Percentiles rank a stretch among this genome's conserved stretches.
These are phyloP conservation scores for Solanum ossicruentum DNA, from an alignment of 257 asterid genomes.

Conservation along the genomic window DNA sequence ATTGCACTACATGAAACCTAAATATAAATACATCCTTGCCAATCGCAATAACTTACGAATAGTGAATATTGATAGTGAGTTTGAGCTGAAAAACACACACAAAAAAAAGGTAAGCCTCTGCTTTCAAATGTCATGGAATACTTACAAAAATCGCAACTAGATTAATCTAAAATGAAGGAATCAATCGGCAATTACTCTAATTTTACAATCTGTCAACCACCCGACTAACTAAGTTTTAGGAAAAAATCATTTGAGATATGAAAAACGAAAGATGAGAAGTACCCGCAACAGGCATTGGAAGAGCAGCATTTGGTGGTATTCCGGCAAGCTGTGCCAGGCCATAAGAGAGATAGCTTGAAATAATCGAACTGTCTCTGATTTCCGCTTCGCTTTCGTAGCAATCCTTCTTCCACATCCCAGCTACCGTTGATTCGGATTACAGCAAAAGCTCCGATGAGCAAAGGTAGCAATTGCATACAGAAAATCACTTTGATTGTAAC, in stretches of 20 bases:
- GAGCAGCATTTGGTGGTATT: conserved; percentile 46
- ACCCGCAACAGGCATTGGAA: conserved; percentile 82
- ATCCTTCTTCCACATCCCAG: conserved; percentile 9
- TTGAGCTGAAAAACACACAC: conserved; percentile 42
- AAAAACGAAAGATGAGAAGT: background rate
- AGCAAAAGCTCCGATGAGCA: conserved; percentile 24
- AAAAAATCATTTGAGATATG: background rate
- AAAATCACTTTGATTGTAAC: conserved; percentile 8
- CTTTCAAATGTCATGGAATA: background rate
- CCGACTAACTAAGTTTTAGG: background rate
- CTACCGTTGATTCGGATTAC: conserved; percentile 13
- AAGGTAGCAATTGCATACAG: conserved; percentile 6
- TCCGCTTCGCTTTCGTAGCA: conserved; percentile 6
- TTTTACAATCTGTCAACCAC: background rate
- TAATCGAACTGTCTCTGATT: conserved; percentile 69
- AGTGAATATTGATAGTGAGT: conserved; percentile 52
- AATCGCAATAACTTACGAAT: conserved; percentile 48
- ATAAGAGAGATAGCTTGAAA: conserved; percentile 64
- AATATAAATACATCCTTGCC: background rate
- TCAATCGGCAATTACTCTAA: background rate
- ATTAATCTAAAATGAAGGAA: background rate
- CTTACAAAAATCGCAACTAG: background rate
- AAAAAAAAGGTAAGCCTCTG: background rate
- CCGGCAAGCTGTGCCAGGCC: conserved; percentile 78
- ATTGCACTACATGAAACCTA: background rate